Evolutionary conservation across 2,329 filamentous ascomycete genomes (phyloP), one percentile per base, ranked within the genome.

Genomic region (Trematosphaeria pertusa): DNA sequence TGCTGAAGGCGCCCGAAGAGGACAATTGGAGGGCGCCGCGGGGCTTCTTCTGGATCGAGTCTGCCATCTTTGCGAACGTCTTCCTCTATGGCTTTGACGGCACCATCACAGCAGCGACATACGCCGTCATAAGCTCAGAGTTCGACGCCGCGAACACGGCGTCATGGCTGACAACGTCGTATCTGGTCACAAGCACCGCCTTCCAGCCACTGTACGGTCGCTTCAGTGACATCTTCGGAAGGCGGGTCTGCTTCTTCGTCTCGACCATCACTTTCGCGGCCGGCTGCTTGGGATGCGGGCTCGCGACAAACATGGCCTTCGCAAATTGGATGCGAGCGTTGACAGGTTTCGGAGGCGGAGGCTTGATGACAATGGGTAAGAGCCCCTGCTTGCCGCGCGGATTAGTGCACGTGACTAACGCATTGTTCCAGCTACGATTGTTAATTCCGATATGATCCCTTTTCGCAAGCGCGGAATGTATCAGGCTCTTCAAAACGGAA

Each of bases 361-460:
- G 65, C 1, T 37, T 69, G 36, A 69, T 65, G 61, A 64, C 63
- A 1, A 65, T 67, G 59, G 65, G 57, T 59, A 37, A 44, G 50
- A n/a, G n/a, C n/a, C n/a, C n/a, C n/a, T n/a, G n/a, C n/a, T n/a
- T n/a, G n/a, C n/a, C n/a, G n/a, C n/a, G n/a, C n/a, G n/a, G n/a
- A n/a, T n/a, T n/a, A 20, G 4, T 17, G 21, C 37, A 48, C 34
- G 33, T 46, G 37, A 50, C 37, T 55, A 20, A 48, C 21, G 15
- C 7, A 36, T 10, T 10, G 32, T 36, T 41, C 4, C 33, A 62
- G 58, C 64, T 4, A 69, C 65, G 1, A 66, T 69, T 38, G 60
- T 69, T 32, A 86, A 86, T 50, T 85, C 83, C 0, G 85, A 87
- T 60, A 80, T 87, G 71, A 85, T 87, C 26, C 80, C 80, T 0